Conservation (phyloP, 2,329 filamentous ascomycete species). For the Camillea tinctor region DNA sequence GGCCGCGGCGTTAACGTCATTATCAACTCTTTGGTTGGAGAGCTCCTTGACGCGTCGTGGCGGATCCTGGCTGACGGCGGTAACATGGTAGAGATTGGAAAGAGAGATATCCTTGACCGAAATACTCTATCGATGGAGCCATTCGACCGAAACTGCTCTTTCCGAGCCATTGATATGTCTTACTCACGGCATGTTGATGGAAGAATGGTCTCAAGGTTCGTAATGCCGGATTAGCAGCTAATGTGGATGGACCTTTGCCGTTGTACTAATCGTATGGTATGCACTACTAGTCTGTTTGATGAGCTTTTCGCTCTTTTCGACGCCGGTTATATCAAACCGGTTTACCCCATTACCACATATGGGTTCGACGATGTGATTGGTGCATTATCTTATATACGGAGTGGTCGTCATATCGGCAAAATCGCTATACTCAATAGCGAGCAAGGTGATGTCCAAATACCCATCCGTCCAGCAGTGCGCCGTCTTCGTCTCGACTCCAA, state of each 20-base stretch:
- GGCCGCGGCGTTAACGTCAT: constrained; percentile 26
- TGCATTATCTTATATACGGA: constrained; percentile 33
- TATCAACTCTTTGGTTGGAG: constrained; percentile 19
- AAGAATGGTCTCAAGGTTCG: background rate
- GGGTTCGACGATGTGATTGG: constrained; percentile 27
- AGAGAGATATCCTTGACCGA: constrained; percentile 17
- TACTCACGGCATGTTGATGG: constrained; percentile 3
- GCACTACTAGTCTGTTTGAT: background rate
- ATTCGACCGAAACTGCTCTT: constrained; percentile 20
- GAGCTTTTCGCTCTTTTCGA: constrained; percentile 15
- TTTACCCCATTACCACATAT: constrained; percentile 30
- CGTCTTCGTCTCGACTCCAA: constrained; percentile 20
- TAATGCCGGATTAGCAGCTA: background rate
- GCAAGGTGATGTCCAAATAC: constrained; percentile 21
- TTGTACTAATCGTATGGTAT: too few species aligned
- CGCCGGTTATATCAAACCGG: constrained; percentile 25
- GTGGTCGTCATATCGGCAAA: constrained; percentile 39
- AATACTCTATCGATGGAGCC: constrained; percentile 20
- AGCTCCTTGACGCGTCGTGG: constrained; percentile 20
- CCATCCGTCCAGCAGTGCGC: constrained; percentile 16
- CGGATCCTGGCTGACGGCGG: constrained; percentile 18
- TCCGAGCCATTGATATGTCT: constrained; percentile 18
- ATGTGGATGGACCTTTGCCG: too few species aligned
- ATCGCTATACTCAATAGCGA: constrained; percentile 31
- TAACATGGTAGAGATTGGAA: constrained; percentile 20